Conservation (phyloP, 2,329 filamentous ascomycete genomes). For the Colletotrichum sp. region DNA sequence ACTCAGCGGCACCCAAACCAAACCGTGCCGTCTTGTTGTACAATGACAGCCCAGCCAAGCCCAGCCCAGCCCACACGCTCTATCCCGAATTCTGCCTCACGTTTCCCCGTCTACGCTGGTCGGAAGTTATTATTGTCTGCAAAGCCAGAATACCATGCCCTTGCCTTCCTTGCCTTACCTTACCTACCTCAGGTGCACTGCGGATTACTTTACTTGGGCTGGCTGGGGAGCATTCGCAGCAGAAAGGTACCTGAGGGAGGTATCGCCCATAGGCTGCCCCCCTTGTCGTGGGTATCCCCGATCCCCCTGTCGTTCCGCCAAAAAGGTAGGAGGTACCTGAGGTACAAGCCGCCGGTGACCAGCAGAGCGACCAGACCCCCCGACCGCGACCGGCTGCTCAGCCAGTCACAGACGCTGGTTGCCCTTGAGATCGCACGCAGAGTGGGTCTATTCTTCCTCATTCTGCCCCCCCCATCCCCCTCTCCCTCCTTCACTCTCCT, state of each 20-base stretch:
- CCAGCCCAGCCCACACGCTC: background rate
- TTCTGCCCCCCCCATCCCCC: background rate
- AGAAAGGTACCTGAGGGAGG: background rate
- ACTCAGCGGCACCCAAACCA: background rate
- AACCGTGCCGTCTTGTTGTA: background rate
- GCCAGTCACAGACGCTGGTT: constrained; percentile 16
- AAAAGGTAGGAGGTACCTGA: constrained; percentile 10
- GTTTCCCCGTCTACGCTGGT: background rate
- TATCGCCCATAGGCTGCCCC: background rate
- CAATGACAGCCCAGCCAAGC: background rate
- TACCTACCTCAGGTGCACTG: background rate
- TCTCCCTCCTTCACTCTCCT: background rate
- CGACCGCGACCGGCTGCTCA: background rate
- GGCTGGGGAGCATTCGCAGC: background rate
- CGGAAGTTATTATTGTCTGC: background rate
- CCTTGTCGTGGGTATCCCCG: constrained; percentile 1
- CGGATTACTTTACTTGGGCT: background rate
- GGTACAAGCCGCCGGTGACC: constrained; percentile 1
- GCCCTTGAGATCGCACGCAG: constrained; percentile 12
- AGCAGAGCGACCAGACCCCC: background rate
- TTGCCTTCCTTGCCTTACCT: background rate
- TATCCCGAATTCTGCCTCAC: background rate
- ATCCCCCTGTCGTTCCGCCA: constrained; percentile 3
- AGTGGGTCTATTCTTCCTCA: constrained; percentile 10
- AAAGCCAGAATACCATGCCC: background rate